Conservation (phyloP, 371 early-diverging fungal genomes). For the Sporodiniella umbellata region DNA sequence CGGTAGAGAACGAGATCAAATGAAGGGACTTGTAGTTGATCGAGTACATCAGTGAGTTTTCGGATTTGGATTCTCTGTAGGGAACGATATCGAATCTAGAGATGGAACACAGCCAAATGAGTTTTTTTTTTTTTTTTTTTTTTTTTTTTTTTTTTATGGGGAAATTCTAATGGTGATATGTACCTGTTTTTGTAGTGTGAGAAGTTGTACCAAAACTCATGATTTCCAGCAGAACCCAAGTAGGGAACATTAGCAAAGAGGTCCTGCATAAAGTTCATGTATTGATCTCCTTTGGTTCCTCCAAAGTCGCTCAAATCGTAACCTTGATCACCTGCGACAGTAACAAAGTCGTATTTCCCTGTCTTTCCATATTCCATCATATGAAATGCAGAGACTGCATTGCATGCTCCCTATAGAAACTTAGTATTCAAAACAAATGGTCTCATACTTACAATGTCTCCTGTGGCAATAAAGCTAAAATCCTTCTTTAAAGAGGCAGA, state of each 20-base stretch:
- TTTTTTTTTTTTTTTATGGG: too few relatives aligned
- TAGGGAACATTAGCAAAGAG: conserved; percentile 37
- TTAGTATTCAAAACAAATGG: neutral
- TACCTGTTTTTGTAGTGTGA: conserved; percentile 45
- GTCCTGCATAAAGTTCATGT: conserved; percentile 39
- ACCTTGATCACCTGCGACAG: conserved; percentile 44
- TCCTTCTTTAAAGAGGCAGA: conserved; percentile 23
- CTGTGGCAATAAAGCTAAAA: conserved; percentile 40
- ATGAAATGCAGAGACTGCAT: conserved; percentile 36
- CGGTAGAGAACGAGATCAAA: conserved; percentile 42
- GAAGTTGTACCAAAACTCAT: conserved; percentile 43
- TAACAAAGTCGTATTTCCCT: conserved; percentile 43
- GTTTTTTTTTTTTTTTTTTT: neutral
- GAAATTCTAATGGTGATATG: too few relatives aligned
- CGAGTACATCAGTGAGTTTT: conserved; percentile 35
- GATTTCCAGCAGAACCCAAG: conserved; percentile 43
- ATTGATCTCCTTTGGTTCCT: conserved; percentile 45
- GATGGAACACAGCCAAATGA: too few relatives aligned
- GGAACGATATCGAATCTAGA: conserved; percentile 39
- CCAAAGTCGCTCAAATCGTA: conserved; percentile 43
- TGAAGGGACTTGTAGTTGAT: conserved; percentile 44
- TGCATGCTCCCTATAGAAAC: conserved; percentile 32
- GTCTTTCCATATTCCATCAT: conserved; percentile 28
- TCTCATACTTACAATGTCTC: conserved; percentile 33
- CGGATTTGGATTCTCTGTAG: conserved; percentile 30